Evolutionary conservation across 1,284 basidiomycete species (phyloP).

Genomic region (Fistulinella cinereoalba): DNA sequence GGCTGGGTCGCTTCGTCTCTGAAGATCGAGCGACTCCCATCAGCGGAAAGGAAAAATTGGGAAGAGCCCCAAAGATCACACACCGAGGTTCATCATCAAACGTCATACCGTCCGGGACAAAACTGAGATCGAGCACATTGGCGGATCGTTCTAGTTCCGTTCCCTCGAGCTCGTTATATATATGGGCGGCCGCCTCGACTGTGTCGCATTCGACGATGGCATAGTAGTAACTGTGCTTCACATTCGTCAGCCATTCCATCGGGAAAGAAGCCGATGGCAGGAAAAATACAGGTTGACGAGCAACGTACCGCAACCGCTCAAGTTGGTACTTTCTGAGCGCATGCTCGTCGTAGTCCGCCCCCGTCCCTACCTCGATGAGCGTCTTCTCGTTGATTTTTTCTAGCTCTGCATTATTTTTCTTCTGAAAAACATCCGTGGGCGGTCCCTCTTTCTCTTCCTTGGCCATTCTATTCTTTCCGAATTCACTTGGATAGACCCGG

Average conservation of each 20-base stretch:
- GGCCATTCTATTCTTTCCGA: conserved; percentile 87
- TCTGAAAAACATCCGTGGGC: conserved; percentile 81
- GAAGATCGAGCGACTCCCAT: conserved; percentile 4
- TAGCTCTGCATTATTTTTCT: conserved; percentile 33
- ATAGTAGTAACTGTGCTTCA: conserved; percentile 82
- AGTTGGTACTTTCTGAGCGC: conserved; percentile 91
- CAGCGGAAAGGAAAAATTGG: neutral
- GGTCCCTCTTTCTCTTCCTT: conserved; percentile 91
- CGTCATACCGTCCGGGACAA: conserved; percentile 89
- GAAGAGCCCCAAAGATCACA: conserved; percentile 12
- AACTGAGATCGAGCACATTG: conserved; percentile 94
- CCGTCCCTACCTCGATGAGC: conserved; percentile 66
- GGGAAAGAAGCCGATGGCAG: neutral
- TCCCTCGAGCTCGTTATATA: conserved; percentile 87
- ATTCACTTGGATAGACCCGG: conserved; percentile 89
- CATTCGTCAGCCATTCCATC: conserved; percentile 1
- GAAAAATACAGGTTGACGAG: neutral
- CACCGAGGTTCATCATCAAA: conserved; percentile 83
- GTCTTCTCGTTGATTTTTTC: conserved; percentile 65
- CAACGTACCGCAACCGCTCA: conserved; percentile 81
- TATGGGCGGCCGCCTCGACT: conserved; percentile 73
- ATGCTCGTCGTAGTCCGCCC: conserved; percentile 82
- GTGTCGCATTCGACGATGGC: conserved; percentile 92
- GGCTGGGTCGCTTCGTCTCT: conserved; percentile 84
- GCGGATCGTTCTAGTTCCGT: conserved; percentile 97